Evolutionary conservation across 331 rosid genomes (phyloP).

Genomic region (Rosa hybrid): DNA sequence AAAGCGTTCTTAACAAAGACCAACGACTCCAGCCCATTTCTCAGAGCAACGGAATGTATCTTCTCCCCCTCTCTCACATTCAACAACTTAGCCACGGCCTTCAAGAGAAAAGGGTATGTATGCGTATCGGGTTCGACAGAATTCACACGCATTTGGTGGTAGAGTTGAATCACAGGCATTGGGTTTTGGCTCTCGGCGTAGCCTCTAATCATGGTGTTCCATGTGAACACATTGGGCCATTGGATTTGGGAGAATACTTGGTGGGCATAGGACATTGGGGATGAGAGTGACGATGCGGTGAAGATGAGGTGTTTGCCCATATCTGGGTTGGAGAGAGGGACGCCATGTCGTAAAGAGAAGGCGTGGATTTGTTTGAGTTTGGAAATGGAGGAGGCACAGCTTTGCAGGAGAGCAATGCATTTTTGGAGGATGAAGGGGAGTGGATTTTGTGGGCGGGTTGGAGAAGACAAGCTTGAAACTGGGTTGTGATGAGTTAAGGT

Average conservation of each 20-base stretch:
- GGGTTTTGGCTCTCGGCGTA: conserved; percentile 64
- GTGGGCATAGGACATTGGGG: conserved; percentile 67
- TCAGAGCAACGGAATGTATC: conserved; percentile 57
- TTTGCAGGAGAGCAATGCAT: conserved; percentile 69
- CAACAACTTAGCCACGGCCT: conserved; percentile 70
- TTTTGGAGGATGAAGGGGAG: conserved; percentile 33
- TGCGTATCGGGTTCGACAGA: conserved; percentile 69
- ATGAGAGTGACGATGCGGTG: conserved; percentile 65
- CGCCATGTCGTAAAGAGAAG: conserved; percentile 69
- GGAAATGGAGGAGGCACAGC: conserved; percentile 60
- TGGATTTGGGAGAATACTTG: conserved; percentile 43
- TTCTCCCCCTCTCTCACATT: conserved; percentile 56
- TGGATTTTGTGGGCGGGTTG: conserved; percentile 33
- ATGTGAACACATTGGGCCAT: conserved; percentile 66
- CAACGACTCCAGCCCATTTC: conserved; percentile 77
- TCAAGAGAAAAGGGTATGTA: conserved; percentile 81
- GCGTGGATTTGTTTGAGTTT: conserved; percentile 80
- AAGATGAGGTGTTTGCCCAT: conserved; percentile 76
- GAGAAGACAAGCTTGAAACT: background rate
- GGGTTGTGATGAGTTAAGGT: background rate
- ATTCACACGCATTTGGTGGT: conserved; percentile 46
- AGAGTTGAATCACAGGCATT: conserved; percentile 45
- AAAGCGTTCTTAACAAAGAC: conserved; percentile 75
- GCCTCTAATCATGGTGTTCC: conserved; percentile 91
- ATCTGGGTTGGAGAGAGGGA: conserved; percentile 53